Conservation (phyloP, 2,329 filamentous ascomycete species). For the Acephala macrosclerotiorum region DNA sequence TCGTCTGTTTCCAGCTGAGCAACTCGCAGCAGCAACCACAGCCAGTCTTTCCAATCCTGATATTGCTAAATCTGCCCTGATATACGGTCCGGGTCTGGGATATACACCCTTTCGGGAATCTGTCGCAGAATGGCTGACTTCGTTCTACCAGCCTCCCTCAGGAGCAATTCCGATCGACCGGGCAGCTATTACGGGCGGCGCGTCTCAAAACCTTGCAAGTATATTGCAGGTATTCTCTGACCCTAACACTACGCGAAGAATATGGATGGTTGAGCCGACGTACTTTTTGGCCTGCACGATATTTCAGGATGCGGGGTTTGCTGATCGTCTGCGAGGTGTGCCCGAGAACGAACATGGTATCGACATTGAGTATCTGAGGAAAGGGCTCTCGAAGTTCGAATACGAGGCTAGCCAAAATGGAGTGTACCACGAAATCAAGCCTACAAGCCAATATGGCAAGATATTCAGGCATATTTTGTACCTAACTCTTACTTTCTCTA, state of each 20-base stretch:
- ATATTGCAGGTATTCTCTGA: conserved; percentile 63
- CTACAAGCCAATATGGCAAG: conserved; percentile 77
- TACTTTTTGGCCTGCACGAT: conserved; percentile 72
- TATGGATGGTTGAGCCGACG: conserved; percentile 72
- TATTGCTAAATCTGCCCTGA: conserved; percentile 58
- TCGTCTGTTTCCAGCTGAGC: conserved; percentile 60
- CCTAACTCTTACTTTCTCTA: conserved; percentile 75
- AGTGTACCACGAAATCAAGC: conserved; percentile 51
- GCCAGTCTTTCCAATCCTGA: conserved; percentile 56
- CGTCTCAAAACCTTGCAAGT: conserved; percentile 69
- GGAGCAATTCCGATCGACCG: conserved; percentile 55
- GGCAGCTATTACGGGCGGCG: conserved; percentile 70
- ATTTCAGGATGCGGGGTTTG: conserved; percentile 70
- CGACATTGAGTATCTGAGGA: conserved; percentile 60
- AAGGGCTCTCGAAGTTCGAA: conserved; percentile 49
- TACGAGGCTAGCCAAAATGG: conserved; percentile 21
- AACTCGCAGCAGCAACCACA: conserved; percentile 59
- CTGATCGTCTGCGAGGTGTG: conserved; percentile 53
- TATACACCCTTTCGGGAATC: conserved; percentile 59
- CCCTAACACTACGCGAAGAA: conserved; percentile 47
- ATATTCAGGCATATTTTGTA: conserved; percentile 82
- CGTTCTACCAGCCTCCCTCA: conserved; percentile 56
- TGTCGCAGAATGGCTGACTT: conserved; percentile 66
- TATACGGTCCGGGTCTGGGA: conserved; percentile 70
- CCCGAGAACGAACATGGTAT: conserved; percentile 70